phyloP scores from a whole-genome alignment of 202 grass and related monocot species.

The Hordeum pubiflorum region DNA sequence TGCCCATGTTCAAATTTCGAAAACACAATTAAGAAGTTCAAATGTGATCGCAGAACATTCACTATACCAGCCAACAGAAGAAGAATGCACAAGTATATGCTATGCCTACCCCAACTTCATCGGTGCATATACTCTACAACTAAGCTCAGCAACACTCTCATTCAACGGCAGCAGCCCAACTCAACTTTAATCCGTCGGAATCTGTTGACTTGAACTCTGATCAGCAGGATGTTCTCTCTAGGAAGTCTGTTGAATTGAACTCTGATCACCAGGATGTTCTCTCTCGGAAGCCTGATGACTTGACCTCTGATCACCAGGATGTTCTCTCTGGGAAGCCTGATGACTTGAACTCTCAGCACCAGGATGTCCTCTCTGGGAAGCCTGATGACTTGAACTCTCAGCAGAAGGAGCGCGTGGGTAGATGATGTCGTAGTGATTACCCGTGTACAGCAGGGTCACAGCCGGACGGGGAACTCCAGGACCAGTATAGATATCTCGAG shows the following conservation, averaged over 20 bases:
- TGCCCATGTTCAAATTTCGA: neutral
- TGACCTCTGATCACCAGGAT: neutral
- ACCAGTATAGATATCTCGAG: neutral
- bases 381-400: neutral
- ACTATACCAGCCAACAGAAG: neutral
- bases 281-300: neutral
- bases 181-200: neutral
- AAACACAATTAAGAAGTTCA: neutral
- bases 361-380: neutral
- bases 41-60: neutral
- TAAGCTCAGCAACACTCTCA: neutral
- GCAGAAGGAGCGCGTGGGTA: conserved; percentile 6
- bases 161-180: neutral
- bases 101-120: neutral
- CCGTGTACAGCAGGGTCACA: conserved; percentile 25
- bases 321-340: neutral
- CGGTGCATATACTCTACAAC: neutral
- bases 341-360: neutral
- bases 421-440: conserved; percentile 31
- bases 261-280: neutral
- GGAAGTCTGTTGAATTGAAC: neutral
- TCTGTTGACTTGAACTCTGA: neutral
- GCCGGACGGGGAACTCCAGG: conserved; percentile 3
- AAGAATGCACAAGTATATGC: neutral
- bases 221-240: neutral